Conservation (phyloP, 129 eudicot genomes). For the Apium graveolens region DNA sequence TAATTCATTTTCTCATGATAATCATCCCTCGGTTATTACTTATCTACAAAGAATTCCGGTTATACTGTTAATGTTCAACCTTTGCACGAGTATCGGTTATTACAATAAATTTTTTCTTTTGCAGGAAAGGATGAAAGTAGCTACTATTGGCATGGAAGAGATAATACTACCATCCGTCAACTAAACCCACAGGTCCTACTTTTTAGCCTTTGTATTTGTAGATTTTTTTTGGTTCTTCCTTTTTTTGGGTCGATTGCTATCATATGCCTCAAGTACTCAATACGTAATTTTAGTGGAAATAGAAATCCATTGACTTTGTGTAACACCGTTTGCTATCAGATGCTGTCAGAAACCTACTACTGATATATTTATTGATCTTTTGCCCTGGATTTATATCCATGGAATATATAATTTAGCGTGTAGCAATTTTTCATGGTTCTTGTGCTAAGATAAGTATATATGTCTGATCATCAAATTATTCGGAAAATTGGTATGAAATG, state of each 20-base stretch:
- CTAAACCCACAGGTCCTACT: slow-evolving; percentile 81
- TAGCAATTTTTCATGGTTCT: neutral
- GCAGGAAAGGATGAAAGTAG: slow-evolving; percentile 56
- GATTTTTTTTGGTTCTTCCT: neutral
- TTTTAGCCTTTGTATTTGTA: neutral
- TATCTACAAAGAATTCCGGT: neutral
- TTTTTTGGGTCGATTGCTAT: neutral
- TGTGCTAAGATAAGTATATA: neutral
- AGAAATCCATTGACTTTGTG: neutral
- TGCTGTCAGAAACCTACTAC: neutral
- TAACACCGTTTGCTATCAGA: neutral
- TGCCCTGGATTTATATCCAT: neutral
- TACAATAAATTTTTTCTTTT: neutral
- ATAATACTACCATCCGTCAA: slow-evolving; percentile 62
- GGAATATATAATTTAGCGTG: neutral
- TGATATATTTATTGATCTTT: too few species aligned
- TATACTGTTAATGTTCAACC: neutral
- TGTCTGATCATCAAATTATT: neutral
- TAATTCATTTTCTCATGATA: neutral
- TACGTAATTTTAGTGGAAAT: neutral
- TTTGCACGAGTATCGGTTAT: neutral
- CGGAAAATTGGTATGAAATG: slow-evolving; percentile 10
- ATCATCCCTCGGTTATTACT: neutral
- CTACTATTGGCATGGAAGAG: slow-evolving; percentile 99
- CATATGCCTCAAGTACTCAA: neutral